phyloP scores from a whole-genome alignment of 108 stramenopile genomes.

The Thalassiosira profunda region DNA sequence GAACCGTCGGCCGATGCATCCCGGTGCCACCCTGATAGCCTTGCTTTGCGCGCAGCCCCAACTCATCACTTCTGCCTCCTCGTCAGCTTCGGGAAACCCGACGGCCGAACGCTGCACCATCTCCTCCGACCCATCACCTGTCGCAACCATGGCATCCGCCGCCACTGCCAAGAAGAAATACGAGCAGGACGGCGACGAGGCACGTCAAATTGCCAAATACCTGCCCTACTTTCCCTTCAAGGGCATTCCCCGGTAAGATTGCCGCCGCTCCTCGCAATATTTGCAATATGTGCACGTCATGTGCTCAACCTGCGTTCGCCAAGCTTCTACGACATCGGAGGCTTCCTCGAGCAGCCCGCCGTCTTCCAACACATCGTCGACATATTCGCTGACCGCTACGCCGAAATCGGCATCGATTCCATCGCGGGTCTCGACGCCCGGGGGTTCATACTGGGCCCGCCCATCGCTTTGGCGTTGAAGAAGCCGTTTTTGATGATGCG shows the following conservation, averaged over 20 bases:
- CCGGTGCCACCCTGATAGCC: too few relatives aligned
- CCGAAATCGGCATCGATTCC: slow-evolving; percentile 81
- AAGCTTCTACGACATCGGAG: slow-evolving; percentile 97
- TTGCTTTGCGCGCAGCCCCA: too few relatives aligned
- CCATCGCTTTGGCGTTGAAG: slow-evolving; percentile 95
- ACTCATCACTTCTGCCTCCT: too few relatives aligned
- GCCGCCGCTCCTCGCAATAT: too few relatives aligned
- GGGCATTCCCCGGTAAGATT: slow-evolving; percentile 95
- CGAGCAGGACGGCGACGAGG: slow-evolving; percentile 83
- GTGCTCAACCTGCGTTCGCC: too few relatives aligned
- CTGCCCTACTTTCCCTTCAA: slow-evolving; percentile 99
- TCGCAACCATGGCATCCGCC: too few relatives aligned
- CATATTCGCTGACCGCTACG: slow-evolving; percentile 86
- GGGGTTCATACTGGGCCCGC: slow-evolving; percentile 95
- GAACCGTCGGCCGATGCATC: too few relatives aligned
- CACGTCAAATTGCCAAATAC: slow-evolving; percentile 91
- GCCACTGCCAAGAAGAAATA: slow-evolving; percentile 46
- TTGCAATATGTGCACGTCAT: background rate
- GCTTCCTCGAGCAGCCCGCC: slow-evolving; percentile 90
- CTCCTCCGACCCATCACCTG: too few relatives aligned
- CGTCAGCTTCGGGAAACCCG: too few relatives aligned
- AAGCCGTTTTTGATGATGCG: slow-evolving; percentile 99
- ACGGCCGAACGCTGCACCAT: too few relatives aligned
- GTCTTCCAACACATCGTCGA: slow-evolving; percentile 92
- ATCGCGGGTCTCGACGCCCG: slow-evolving; percentile 70